Evolutionary conservation across 805 yeast species (phyloP).

Genomic region (Blastobotrys mokoenaii): DNA sequence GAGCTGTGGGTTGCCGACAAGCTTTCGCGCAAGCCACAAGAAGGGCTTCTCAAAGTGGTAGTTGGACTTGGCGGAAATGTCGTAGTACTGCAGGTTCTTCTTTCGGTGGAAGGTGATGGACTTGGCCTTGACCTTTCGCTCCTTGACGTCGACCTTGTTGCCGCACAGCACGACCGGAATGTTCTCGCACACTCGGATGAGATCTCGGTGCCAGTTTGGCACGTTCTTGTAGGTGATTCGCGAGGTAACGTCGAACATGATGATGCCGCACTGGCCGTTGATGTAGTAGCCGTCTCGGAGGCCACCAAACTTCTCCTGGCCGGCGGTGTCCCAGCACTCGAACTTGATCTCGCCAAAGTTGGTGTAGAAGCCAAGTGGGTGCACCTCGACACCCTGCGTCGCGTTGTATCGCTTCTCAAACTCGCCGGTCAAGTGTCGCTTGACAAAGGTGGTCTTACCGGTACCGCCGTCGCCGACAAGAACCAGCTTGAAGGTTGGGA

Average conservation of each 20-base stretch:
- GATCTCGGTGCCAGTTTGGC: constrained; percentile 99
- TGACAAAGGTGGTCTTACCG: constrained; percentile 99
- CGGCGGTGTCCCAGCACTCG: constrained; percentile 99
- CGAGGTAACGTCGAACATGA: constrained; percentile 99
- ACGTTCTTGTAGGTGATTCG: constrained; percentile 99
- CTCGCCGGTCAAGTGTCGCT: constrained; percentile 98
- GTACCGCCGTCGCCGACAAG: constrained; percentile 99
- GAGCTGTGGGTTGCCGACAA: constrained; percentile 95
- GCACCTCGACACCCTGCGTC: constrained; percentile 98
- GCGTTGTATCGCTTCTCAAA: constrained; percentile 98
- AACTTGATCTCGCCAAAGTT: constrained; percentile 97
- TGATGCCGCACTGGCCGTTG: constrained; percentile 99
- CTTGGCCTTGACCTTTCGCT: constrained; percentile 99
- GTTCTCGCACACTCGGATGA: constrained; percentile 99
- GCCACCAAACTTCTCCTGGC: constrained; percentile 99
- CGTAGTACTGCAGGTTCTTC: constrained; percentile 99
- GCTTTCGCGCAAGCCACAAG: constrained; percentile 99
- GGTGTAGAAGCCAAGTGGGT: constrained; percentile 96
- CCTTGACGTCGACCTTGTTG: constrained; percentile 99
- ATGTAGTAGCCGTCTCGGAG: constrained; percentile 99
- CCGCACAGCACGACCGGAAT: constrained; percentile 98
- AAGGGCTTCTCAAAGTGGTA: constrained; percentile 99
- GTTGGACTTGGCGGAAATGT: constrained; percentile 98
- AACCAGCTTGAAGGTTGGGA: constrained; percentile 96
- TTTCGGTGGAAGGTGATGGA: constrained; percentile 99